Percentiles rank a stretch among this genome's conserved stretches.
phyloP scores from a whole-genome alignment of 306 rosid species.

The Begonia masoniana region DNA sequence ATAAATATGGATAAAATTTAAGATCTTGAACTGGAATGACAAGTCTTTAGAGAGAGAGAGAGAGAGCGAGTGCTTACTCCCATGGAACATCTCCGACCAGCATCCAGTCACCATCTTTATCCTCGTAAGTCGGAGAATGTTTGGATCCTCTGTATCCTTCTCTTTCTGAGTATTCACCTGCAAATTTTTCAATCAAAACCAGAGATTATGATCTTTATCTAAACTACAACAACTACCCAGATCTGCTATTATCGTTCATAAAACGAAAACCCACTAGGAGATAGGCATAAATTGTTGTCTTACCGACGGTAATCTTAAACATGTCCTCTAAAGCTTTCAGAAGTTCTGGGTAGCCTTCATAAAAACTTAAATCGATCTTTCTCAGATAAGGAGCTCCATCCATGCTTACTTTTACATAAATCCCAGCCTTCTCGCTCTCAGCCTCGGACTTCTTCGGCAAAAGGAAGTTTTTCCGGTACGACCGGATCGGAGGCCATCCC shows the following conservation, averaged over 20 bases:
- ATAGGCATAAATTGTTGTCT: not conserved
- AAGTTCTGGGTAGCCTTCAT: conserved; percentile 52
- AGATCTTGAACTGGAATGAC: not conserved
- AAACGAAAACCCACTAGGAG: too few species aligned
- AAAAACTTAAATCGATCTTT: conserved; percentile 65
- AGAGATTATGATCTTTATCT: too few species aligned
- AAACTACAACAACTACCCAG: too few species aligned
- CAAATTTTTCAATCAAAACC: not conserved
- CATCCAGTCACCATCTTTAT: conserved; percentile 96
- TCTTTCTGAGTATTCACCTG: conserved; percentile 72
- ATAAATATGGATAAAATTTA: too few species aligned
- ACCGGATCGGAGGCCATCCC: conserved; percentile 92
- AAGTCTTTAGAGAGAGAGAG: not conserved
- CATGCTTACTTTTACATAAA: conserved; percentile 82
- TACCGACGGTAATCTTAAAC: conserved; percentile 70
- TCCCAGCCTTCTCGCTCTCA: conserved; percentile 29
- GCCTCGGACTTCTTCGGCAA: conserved; percentile 28
- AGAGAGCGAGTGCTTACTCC: conserved; percentile 51
- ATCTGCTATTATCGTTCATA: too few species aligned
- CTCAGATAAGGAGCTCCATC: conserved; percentile 98
- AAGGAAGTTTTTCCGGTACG: conserved; percentile 56
- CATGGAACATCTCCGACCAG: conserved; percentile 97
- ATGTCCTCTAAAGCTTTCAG: conserved; percentile 59
- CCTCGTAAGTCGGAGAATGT: conserved; percentile 83
- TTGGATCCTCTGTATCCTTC: conserved; percentile 90